Percentiles rank a stretch among this genome's conserved stretches.
Evolutionary conservation across 1,139 yeast genomes (phyloP).

Genomic region (Kurtzmaniella quercitrusa): DNA sequence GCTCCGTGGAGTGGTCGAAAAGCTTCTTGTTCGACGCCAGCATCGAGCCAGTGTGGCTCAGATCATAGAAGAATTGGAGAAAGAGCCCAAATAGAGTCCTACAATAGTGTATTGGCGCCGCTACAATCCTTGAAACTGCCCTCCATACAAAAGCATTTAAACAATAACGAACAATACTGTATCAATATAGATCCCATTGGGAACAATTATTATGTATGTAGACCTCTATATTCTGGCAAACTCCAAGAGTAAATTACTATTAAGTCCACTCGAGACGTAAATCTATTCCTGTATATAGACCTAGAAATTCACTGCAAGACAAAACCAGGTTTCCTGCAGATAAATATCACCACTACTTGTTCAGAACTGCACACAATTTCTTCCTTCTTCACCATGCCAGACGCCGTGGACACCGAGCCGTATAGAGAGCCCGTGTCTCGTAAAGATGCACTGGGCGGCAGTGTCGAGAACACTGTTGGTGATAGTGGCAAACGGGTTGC

Average conservation of each 20-base stretch:
- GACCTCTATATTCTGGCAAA: no score
- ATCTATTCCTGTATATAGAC: no score
- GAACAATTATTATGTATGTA: not conserved
- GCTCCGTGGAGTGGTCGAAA: constrained; percentile 30
- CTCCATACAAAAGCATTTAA: not conserved
- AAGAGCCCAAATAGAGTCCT: not conserved
- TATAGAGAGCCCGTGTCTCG: constrained; percentile 4
- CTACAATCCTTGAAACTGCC: no score
- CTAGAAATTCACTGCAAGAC: no score
- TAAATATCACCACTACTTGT: not conserved
- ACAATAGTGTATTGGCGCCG: not conserved
- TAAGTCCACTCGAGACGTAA: no score
- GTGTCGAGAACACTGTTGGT: not conserved
- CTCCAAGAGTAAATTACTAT: no score
- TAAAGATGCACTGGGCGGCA: not conserved
- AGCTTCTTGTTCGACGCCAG: constrained; percentile 38
- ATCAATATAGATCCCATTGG: not conserved
- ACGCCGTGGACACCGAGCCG: not conserved
- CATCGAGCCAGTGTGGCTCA: constrained; percentile 16
- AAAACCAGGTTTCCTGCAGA: not conserved
- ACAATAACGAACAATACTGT: not conserved
- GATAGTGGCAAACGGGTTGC: not conserved
- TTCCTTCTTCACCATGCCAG: not conserved
- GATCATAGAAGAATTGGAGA: constrained; percentile 2
- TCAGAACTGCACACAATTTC: not conserved